These are phyloP conservation scores for Leersia perrieri DNA, from an alignment of 176 grass and related monocot genomes.

Conservation along the genomic window DNA sequence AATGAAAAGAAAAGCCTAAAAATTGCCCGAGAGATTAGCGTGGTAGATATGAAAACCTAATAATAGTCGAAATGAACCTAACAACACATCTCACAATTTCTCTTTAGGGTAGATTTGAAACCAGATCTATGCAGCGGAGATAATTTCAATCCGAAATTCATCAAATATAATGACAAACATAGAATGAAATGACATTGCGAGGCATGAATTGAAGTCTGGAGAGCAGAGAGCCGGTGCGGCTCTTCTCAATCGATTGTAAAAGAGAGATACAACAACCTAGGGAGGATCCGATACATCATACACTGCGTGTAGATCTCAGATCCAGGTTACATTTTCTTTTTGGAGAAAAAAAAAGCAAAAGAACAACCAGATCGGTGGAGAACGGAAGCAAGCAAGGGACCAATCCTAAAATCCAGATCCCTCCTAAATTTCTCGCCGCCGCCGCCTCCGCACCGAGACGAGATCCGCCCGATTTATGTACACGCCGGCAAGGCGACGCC, in stretches of 20 bases:
- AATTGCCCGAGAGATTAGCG: neutral
- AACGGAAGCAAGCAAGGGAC: neutral
- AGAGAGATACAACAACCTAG: neutral
- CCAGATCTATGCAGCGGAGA: neutral
- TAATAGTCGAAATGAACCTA: neutral
- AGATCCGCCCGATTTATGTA: constrained; percentile 6
- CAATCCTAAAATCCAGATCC: constrained; percentile 24
- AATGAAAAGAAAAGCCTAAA: neutral
- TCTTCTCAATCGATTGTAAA: neutral
- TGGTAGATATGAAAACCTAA: neutral
- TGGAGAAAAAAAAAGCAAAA: neutral
- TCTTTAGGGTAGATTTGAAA: neutral
- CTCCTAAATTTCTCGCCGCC: neutral
- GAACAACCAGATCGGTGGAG: neutral
- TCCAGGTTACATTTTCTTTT: neutral
- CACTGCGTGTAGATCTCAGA: neutral
- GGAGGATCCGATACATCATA: neutral
- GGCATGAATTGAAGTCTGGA: neutral
- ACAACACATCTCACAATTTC: neutral
- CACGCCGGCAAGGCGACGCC: neutral
- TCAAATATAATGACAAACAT: neutral
- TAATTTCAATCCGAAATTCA: neutral
- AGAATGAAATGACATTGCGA: neutral
- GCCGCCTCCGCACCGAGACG: neutral
- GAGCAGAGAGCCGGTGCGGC: neutral